Evolutionary conservation across 257 asterid genomes (phyloP).

Genomic region (Gentiana macrophylla): DNA sequence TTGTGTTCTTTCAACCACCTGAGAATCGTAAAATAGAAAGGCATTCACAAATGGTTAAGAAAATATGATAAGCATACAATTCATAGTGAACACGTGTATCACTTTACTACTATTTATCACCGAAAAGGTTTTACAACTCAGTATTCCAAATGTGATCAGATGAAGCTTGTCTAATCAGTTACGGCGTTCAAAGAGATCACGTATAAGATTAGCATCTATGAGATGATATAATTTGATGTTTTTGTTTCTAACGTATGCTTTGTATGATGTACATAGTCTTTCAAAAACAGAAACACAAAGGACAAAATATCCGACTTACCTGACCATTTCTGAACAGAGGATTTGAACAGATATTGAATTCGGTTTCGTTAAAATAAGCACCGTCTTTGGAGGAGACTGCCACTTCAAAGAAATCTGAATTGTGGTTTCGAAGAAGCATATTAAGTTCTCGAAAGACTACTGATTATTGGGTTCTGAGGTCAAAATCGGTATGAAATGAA

Average conservation of each 20-base stretch:
- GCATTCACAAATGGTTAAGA: background rate
- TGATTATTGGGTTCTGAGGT: background rate
- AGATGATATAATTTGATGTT: too few species aligned
- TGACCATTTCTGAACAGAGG: slow-evolving; percentile 70
- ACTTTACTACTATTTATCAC: too few species aligned
- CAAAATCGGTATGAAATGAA: background rate
- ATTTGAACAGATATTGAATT: slow-evolving; percentile 60
- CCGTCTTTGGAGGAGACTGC: slow-evolving; percentile 86
- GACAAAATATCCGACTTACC: slow-evolving; percentile 35
- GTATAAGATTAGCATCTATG: too few species aligned
- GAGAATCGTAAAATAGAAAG: slow-evolving; percentile 10
- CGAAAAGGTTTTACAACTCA: too few species aligned
- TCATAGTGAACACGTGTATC: too few species aligned
- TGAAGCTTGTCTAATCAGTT: too few species aligned
- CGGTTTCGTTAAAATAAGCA: slow-evolving; percentile 80
- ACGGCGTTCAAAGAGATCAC: too few species aligned
- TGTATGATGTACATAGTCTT: too few species aligned
- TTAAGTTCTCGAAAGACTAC: background rate
- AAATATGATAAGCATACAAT: background rate
- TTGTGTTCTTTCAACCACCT: slow-evolving; percentile 88
- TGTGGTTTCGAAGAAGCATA: slow-evolving; percentile 6
- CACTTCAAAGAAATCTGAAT: slow-evolving; percentile 65
- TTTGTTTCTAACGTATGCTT: too few species aligned
- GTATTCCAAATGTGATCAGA: too few species aligned
- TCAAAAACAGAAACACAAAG: background rate